These are phyloP conservation scores for Talaromyces albobiverticillius DNA, from an alignment of 2,329 filamentous ascomycete species.

Conservation along the genomic window DNA sequence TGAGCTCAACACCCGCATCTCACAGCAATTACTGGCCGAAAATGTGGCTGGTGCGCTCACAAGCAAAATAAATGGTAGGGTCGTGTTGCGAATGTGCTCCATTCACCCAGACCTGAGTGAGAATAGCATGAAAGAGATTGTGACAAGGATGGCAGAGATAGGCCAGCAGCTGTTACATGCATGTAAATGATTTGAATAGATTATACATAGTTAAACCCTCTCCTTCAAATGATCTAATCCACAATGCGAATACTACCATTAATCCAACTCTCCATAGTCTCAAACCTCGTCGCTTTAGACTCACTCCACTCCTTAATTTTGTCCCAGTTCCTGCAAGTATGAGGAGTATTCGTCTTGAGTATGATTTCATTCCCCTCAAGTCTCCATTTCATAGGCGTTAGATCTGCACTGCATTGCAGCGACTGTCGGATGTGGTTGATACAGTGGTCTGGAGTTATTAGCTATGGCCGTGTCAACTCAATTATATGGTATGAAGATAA, in stretches of 20 bases:
- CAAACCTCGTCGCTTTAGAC: neutral
- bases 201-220: too few species aligned
- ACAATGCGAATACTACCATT: neutral
- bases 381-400: too few species aligned
- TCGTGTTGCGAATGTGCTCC: conserved; percentile 6
- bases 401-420: too few species aligned
- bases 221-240: too few species aligned
- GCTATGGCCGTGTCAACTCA: neutral
- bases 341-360: neutral
- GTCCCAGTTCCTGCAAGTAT: neutral
- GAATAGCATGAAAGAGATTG: conserved; percentile 1
- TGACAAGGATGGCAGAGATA: neutral
- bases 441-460: neutral
- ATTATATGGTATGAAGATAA: neutral
- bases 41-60: conserved; percentile 1
- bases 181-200: too few species aligned
- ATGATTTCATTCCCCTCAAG: neutral
- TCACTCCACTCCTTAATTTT: neutral
- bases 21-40: neutral
- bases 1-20: conserved; percentile 9
- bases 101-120: conserved; percentile 2
- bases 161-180: neutral
- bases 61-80: neutral
- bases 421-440: too few species aligned
- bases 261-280: neutral